Base-by-base conservation (phyloP, 148 eudicot species). In the Camellia japonica region DNA sequence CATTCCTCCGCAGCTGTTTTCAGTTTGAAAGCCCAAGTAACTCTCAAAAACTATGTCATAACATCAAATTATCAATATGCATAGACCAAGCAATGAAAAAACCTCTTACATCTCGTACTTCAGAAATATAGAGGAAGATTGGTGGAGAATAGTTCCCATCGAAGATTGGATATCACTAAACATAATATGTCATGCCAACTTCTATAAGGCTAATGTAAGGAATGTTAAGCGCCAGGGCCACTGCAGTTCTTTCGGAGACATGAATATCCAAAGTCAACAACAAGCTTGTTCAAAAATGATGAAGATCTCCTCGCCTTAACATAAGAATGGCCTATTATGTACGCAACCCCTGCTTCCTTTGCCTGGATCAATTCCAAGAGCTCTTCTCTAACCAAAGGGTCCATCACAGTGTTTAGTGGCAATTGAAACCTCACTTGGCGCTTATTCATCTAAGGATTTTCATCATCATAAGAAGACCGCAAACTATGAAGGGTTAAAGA, bases 231-330 rank as follows among this genome's bases (percentile, higher is more conserved):
- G 30, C 30, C 30, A 30, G 30, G 97, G 10, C 98, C 98, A 80
- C 98, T 84, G 87, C 95, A 92, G 73, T 94, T 92, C 88, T 94
- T 94, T 75, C 95, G 88, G n/a, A 94, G 93, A 79, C 92, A 94
- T 2, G 95, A 91, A 82, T 94, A 94, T 2, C 93, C 95, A 10
- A 93, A 89, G 76, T 94, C 98, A 58, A 94, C 89, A 1, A 90
- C 93, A 18, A 94, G 78, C 84, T 89, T 94, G 58, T 92, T 93
- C 82, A 94, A 70, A 63, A 79, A 91, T 13, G 93, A 80, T 0
- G 97, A 91, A 0, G 95, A 91, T 56, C 87, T 88, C 79, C 97
- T 87, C 0, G 95, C 93, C 85, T 94, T 94, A 46, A 94, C 91
- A 68, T 92, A 92, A 0, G 95, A 91, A 82, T 94, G 98, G 16